Percentiles rank a stretch among this genome's conserved stretches.
These are phyloP conservation scores for Polytolypa hystricis DNA, from an alignment of 2,329 filamentous ascomycete species.

Conservation along the genomic window DNA sequence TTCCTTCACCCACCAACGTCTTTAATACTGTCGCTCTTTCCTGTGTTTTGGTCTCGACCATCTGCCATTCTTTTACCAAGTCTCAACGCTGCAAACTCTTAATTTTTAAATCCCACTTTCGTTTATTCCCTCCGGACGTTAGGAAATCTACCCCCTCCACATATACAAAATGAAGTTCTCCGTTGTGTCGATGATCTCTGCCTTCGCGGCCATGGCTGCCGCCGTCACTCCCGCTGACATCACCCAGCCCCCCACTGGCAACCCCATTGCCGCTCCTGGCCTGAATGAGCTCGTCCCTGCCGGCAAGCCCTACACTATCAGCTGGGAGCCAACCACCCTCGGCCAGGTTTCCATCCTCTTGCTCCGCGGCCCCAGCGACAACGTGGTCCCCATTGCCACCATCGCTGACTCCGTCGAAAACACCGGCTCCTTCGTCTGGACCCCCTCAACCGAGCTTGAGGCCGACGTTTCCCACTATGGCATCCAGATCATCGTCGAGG, in stretches of 20 bases:
- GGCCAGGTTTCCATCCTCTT: conserved; percentile 45
- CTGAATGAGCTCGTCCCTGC: conserved; percentile 44
- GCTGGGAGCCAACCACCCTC: conserved; percentile 38
- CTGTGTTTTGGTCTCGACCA: conserved; percentile 13
- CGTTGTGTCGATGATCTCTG: conserved; percentile 24
- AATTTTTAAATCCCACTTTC: conserved; percentile 15
- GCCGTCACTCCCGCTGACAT: conserved; percentile 29
- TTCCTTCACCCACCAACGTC: conserved; percentile 8
- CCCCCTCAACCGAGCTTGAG: conserved; percentile 38
- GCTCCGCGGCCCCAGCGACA: conserved; percentile 46
- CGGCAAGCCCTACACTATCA: conserved; percentile 47
- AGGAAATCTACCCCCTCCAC: not conserved
- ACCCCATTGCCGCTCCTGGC: conserved; percentile 43
- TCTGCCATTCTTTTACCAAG: conserved; percentile 15
- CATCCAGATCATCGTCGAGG: conserved; percentile 50
- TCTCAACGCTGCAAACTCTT: not conserved
- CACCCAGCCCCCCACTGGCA: conserved; percentile 33
- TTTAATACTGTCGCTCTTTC: conserved; percentile 6
- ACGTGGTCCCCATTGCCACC: conserved; percentile 41
- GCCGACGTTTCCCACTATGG: conserved; percentile 45
- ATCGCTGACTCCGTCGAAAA: conserved; percentile 46
- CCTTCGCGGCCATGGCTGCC: conserved; percentile 29
- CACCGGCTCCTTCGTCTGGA: conserved; percentile 46
- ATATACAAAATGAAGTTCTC: conserved; percentile 30
- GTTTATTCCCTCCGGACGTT: conserved; percentile 16